Base-by-base conservation (phyloP, 441 rosid genomes). In the Gossypium lobatum region DNA sequence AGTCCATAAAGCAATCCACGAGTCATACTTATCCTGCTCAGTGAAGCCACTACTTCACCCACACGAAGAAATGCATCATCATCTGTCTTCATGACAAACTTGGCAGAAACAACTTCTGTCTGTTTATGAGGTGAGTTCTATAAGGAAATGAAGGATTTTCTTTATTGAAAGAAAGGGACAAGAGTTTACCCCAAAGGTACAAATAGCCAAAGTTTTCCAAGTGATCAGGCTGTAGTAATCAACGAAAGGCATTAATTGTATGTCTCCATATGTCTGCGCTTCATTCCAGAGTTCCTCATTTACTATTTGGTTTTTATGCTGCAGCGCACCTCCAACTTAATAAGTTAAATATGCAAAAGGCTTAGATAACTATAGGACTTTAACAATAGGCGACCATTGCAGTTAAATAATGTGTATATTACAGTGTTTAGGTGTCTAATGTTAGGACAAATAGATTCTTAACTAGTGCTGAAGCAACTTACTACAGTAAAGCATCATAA, bases 31-130 rank as follows among this genome's bases (percentile, higher is more conserved):
- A 81, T 79, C 83, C 85, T 75, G 55, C 76, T 85, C 73, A 93
- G 82, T 64, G 97, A 90, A 73, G 85, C 74, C 76, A 93, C 71
- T 45, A 95, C 86, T 87, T 93, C 93, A 81, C 93, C 98, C 75
- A 91, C 91, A 42, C 96, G 93, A 73, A 91, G 95, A 80, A 95
- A 93, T 75, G 99, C 97, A 78, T 95, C 98, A 79, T 95, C 99
- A 76, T 95, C 99, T 6, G 98, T 93, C 93, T 95, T 91, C 97
- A 93, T 93, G 74, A 91, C 85, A 80, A 87, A 91, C 79, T 91
- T 95, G 37, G 96, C 93, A n/a, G 93, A 80, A 65, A 83, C 89
- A 63, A 87, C 93, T 73, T 93, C 85, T 28, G 95, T 88, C 98
- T 90, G 93, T 80, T 57, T 50, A 76, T 58, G 71, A 85, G 70